Percentiles rank a stretch among this genome's conserved stretches.
These are phyloP conservation scores for Boletus semigastroideus DNA, from an alignment of 1,284 basidiomycete species.

Conservation along the genomic window DNA sequence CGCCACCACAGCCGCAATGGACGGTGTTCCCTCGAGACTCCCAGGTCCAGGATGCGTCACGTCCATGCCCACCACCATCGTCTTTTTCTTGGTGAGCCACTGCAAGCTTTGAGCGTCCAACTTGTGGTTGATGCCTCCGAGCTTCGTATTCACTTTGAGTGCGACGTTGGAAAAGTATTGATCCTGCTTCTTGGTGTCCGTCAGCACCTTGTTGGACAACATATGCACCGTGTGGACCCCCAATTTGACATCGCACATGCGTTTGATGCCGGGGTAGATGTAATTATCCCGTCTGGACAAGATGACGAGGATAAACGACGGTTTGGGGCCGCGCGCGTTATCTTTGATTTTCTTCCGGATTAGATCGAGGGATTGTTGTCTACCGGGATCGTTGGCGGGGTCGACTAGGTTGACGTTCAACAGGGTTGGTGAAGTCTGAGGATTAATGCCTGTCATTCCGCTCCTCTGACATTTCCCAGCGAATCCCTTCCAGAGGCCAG, in stretches of 20 bases:
- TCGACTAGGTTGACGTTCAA: slow-evolving; percentile 34
- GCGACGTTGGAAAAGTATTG: slow-evolving; percentile 67
- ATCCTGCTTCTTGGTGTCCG: slow-evolving; percentile 53
- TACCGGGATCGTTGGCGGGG: slow-evolving; percentile 39
- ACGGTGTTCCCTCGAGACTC: slow-evolving; percentile 66
- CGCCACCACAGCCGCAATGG: slow-evolving; percentile 75
- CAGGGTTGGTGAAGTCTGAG: slow-evolving; percentile 35
- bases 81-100: slow-evolving; percentile 64
- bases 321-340: slow-evolving; percentile 33
- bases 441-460: slow-evolving; percentile 44
- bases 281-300: slow-evolving; percentile 62
- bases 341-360: slow-evolving; percentile 43
- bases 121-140: slow-evolving; percentile 74
- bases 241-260: slow-evolving; percentile 64
- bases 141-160: slow-evolving; percentile 59
- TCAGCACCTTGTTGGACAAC: slow-evolving; percentile 58
- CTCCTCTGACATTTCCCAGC: slow-evolving; percentile 49
- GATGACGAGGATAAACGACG: slow-evolving; percentile 62
- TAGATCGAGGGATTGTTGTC: slow-evolving; percentile 39
- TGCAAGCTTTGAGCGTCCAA: slow-evolving; percentile 53
- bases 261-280: slow-evolving; percentile 75
- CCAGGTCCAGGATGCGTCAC: slow-evolving; percentile 73
- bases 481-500: slow-evolving; percentile 48
- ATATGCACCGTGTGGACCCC: slow-evolving; percentile 69
- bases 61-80: slow-evolving; percentile 75